A percentile compares a stretch with the other conserved stretches of the same genome.
phyloP scores from a whole-genome alignment of 768 basidiomycete genomes.

The Tricholoma hemisulphureum region DNA sequence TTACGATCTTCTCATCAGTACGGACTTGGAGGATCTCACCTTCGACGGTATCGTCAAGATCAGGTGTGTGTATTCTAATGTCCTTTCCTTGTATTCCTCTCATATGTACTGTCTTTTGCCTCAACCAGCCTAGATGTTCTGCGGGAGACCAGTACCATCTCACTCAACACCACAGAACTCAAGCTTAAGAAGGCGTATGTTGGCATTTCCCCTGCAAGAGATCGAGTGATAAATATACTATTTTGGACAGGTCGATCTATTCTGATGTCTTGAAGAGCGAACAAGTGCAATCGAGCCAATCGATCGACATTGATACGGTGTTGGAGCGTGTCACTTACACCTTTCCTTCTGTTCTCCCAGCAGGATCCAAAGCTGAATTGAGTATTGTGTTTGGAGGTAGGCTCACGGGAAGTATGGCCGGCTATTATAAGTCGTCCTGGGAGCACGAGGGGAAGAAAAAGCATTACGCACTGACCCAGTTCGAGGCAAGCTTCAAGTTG shows the following conservation, averaged over 20 bases:
- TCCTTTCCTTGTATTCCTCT: background rate
- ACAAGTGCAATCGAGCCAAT: constrained; percentile 43
- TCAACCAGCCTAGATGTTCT: constrained; percentile 57
- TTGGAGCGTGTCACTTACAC: constrained; percentile 68
- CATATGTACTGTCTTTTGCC: background rate
- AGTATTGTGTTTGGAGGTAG: constrained; percentile 65
- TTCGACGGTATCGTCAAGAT: constrained; percentile 80
- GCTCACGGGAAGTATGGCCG: constrained; percentile 72
- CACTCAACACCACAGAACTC: constrained; percentile 64
- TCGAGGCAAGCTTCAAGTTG: constrained; percentile 53
- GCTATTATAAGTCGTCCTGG: constrained; percentile 74
- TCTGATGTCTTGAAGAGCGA: constrained; percentile 52
- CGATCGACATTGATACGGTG: constrained; percentile 48
- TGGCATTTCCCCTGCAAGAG: background rate
- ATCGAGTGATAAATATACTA: background rate
- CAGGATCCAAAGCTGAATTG: constrained; percentile 68
- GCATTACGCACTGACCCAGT: constrained; percentile 83
- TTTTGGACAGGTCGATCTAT: constrained; percentile 41
- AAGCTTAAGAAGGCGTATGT: constrained; percentile 53
- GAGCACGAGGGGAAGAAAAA: constrained; percentile 63
- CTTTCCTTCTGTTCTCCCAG: constrained; percentile 58
- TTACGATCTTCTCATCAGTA: constrained; percentile 77
- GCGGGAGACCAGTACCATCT: constrained; percentile 56
- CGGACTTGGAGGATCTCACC: constrained; percentile 70
- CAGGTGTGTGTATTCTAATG: constrained; percentile 44